Evolutionary conservation across 164 flowering plant genomes (phyloP), one percentile per base, ranked within the genome.

Genomic region (Echeveria elegans): DNA sequence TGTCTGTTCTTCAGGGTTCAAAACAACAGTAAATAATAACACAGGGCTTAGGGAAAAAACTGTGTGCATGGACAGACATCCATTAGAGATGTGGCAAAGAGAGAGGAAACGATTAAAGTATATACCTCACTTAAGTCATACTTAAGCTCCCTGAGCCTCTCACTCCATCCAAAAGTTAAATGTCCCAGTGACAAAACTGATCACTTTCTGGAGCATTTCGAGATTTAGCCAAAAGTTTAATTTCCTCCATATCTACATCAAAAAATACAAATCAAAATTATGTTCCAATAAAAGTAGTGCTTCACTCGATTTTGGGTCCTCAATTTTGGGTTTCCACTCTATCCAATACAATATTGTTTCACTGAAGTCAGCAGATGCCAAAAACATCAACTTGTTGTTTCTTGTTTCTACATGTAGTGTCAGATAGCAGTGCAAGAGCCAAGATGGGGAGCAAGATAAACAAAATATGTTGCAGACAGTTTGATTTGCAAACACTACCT

Each of bases 131-230:
- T 94, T 74, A 94, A 85, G 73, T 88, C 90, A 79, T 84, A 90
- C 69, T 86, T 94, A 32, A 91, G 83, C 70, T 94, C 98, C 60
- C 98, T 92, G 58, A 94, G 90, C 79, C 97, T 90, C 81, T 94
- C 98, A 78, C 91, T 88, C n/a, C n/a, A n/a, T n/a, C 98, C 98
- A 91, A 70, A 89, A 94, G 76, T 24, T 80, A 45, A n/a, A 80
- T 75, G 70, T 94, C 97, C 98, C 98, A 94, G 48, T 85, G 95
- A 48, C 58, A 77, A 74, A 94, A 78, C 74, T 85, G 79, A 76
- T 84, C 70, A 70, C 86, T 91, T 86, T 90, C 98, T 34, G 24
- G 16, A 56, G 95, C 87, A 81, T 84, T 88, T 71, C 88, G 88
- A 62, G 66, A 75, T 71, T 82, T 82, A 70, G 85, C 70, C 65